These are phyloP conservation scores for Aureobasidium sp. DNA, from an alignment of 2,329 filamentous ascomycete genomes.

Conservation along the genomic window DNA sequence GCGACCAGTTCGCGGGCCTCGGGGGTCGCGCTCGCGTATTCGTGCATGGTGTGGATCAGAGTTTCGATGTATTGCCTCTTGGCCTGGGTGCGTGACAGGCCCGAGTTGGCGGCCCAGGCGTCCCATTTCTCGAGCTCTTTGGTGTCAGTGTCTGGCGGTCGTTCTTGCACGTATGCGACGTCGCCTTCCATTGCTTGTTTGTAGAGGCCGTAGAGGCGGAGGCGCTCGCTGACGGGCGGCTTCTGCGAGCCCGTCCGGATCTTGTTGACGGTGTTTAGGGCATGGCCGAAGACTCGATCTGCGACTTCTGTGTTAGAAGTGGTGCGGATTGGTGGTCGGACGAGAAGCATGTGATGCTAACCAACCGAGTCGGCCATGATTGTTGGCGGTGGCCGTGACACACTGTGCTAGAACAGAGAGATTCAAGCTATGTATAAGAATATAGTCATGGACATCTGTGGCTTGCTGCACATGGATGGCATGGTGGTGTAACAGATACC, in stretches of 20 bases:
- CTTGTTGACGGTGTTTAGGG: slow-evolving; percentile 96
- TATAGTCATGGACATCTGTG: not conserved
- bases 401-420: too few relatives aligned
- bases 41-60: slow-evolving; percentile 93
- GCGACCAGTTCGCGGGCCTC: slow-evolving; percentile 82
- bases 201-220: slow-evolving; percentile 94
- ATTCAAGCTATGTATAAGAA: not conserved
- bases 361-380: slow-evolving; percentile 28
- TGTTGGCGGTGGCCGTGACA: not conserved
- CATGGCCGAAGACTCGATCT: slow-evolving; percentile 97
- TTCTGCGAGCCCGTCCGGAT: slow-evolving; percentile 89
- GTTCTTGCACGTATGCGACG: slow-evolving; percentile 87
- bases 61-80: slow-evolving; percentile 92
- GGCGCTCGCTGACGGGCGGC: slow-evolving; percentile 74
- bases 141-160: slow-evolving; percentile 45
- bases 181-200: slow-evolving; percentile 99
- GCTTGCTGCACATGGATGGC: not conserved
- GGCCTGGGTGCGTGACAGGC: slow-evolving; percentile 79
- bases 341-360: slow-evolving; percentile 17
- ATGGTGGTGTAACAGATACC: slow-evolving; percentile 15
- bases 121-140: slow-evolving; percentile 53
- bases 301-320: not conserved
- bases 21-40: slow-evolving; percentile 76
- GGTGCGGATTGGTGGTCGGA: not conserved
- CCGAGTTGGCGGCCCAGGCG: slow-evolving; percentile 85